Base-by-base conservation (phyloP, 2,329 filamentous ascomycete genomes). In the Sporothrix pallida region DNA sequence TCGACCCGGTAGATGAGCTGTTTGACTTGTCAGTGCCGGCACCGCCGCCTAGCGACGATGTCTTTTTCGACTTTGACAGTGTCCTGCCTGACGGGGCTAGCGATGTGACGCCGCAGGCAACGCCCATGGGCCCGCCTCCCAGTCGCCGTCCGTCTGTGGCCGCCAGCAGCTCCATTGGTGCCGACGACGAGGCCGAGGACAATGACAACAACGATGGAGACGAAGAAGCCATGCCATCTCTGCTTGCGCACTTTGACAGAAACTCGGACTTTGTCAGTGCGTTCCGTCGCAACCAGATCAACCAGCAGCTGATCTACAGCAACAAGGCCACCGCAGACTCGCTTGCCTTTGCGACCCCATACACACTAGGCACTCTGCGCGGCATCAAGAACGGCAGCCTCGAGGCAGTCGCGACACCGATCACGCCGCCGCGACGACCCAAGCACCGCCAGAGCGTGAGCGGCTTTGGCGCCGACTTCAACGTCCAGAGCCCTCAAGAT, bases 211-310 rank as follows among this genome's bases (percentile, higher is more conserved):
- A 63, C 9, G 71, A 68, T 3, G 71, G 46, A 2, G 80, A 81
- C 20, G 83, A 85, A 52, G 80, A 82, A 12, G 76, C 77, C 13
- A 76, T 82, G 26, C 83, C 89, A 75, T 85, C 86, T 37, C 86
- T 91, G 72, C 83, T 92, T n/a, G 86, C 87, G 72, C 90, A 92
- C 77, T 89, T 94, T 54, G 90, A 92, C 78, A 88, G 89, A 76
- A 88, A 89, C 74, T 82, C 86, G 9, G 88, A 90, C 73, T 89
- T 91, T 15, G 92, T 96, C 50, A 92, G 92, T 52, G 92, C 93
- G 0, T 97, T 96, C 85, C 92, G 92, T 73, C 89, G 85, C 76
- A 91, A 88, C 80, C 90, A 88, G 80, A 89, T 85, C 84, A 88
- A 89, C 79, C 86, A 88, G 79, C 86, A 89, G 77, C 83, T 90